Base-by-base conservation (phyloP, 495 filamentous ascomycete genomes). In the Cladorrhinum samala region DNA sequence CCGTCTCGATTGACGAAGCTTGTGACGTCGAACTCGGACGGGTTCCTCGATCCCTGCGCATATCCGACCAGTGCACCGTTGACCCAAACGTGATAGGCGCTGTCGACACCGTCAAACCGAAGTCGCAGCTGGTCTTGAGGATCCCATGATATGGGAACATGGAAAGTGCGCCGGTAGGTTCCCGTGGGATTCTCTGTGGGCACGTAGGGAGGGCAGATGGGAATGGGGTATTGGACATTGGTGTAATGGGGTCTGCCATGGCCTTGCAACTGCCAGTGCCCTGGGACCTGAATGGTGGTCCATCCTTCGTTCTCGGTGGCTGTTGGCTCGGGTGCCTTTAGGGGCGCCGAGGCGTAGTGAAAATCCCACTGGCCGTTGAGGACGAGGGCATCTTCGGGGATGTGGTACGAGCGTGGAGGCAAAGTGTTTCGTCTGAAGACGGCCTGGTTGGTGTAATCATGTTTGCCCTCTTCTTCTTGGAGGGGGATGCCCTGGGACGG, bases 31-130 rank as follows among this genome's bases (percentile, higher is more conserved):
- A 82, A 85, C 52, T 86, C 83, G 13, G 79, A 67, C 3, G 83
- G 70, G 57, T 85, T 86, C 38, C 83, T 68, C 17, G 79, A 78
- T 0, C 83, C 83, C 58, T 86, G 82, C 13, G 77, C 76, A 56
- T 86, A 86, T 30, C 83, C 83, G 7, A 85, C 69, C 38, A 75
- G 62, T 8, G 68, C 63, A 0, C 75, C 75, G 47, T 86, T 86
- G 14, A 86, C 68, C 76, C 77, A 85, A 33, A 86, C 60, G 55
- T 85, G 79, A 58, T 82, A 86, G 7, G 83, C 80, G 53, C 81
- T 83, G 56, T 85, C 83, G 0, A 86, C 83, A 14, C 83, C 83
- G 23, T 86, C 83, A 49, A 85, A 86, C 14, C 83, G 72, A 27
- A 86, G 60, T 19, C 81, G 71, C n/a, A 79, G 64, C 52, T 83